Percentiles rank a stretch among this genome's conserved stretches.
Evolutionary conservation across 2,329 filamentous ascomycete genomes (phyloP).

Genomic region (Juglanconis juglandina): DNA sequence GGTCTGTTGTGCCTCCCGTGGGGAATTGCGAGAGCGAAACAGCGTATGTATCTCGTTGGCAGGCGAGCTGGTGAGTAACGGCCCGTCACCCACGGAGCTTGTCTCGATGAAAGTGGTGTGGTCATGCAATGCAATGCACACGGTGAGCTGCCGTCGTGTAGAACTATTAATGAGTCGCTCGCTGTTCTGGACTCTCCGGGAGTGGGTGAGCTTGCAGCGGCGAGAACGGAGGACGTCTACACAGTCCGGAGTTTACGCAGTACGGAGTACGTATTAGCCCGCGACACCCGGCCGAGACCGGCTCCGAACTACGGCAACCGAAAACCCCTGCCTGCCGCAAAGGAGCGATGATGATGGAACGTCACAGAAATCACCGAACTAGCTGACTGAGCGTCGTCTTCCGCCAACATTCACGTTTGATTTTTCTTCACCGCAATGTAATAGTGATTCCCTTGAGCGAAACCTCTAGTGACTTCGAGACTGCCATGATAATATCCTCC

Average conservation of each 20-base stretch:
- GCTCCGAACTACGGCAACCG: neutral
- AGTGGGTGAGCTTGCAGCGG: neutral
- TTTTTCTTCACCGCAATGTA: no score
- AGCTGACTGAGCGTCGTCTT: slow-evolving; percentile 11
- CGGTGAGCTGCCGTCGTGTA: neutral
- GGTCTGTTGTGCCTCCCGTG: no score
- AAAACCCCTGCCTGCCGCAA: neutral
- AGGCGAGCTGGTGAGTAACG: neutral
- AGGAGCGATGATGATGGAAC: slow-evolving; percentile 9
- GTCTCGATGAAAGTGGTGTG: neutral
- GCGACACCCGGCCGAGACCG: neutral
- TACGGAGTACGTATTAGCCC: neutral
- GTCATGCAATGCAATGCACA: neutral
- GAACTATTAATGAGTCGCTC: neutral
- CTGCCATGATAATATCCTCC: neutral
- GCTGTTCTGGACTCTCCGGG: neutral
- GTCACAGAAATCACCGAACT: slow-evolving; percentile 11
- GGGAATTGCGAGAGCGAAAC: no score
- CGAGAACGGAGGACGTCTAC: no score
- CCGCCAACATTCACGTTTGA: no score
- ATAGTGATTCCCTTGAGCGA: no score
- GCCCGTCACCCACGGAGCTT: neutral
- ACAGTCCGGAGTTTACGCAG: neutral
- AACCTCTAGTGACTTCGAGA: no score
- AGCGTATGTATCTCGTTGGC: no score